phyloP scores from a whole-genome alignment of 2,329 filamentous ascomycete genomes.

The Penicillium carneum region DNA sequence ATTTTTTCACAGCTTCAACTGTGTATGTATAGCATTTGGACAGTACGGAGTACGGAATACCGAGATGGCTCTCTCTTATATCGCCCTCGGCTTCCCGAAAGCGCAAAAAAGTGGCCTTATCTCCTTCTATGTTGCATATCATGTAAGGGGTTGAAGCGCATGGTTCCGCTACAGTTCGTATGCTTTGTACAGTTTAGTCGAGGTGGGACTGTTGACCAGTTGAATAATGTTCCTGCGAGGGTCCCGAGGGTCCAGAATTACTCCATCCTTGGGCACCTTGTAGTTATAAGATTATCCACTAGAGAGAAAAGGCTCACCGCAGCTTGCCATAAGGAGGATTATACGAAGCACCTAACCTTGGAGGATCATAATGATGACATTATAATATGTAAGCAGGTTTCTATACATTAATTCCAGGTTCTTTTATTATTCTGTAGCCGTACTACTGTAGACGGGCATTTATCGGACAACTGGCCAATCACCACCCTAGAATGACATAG shows the following conservation, averaged over 20 bases:
- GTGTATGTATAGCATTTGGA: background rate
- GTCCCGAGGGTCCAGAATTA: background rate
- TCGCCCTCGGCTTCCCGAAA: slow-evolving; percentile 14
- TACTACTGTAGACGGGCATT: slow-evolving; percentile 35
- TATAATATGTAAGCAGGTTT: background rate
- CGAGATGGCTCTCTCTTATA: background rate
- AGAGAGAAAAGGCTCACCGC: slow-evolving; percentile 32
- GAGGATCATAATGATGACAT: background rate
- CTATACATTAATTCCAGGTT: background rate
- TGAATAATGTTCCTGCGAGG: background rate
- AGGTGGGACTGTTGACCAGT: background rate
- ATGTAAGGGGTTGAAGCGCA: background rate
- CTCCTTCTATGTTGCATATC: background rate
- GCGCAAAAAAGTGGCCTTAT: background rate
- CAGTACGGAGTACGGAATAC: background rate
- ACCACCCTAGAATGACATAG: slow-evolving; percentile 20
- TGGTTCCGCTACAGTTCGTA: background rate
- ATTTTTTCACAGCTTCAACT: background rate
- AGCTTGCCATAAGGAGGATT: background rate
- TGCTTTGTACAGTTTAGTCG: no score
- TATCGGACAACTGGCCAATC: slow-evolving; percentile 42
- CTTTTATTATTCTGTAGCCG: no score
- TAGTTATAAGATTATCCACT: slow-evolving; percentile 23
- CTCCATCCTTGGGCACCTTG: slow-evolving; percentile 3
- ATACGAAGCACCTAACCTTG: no score